These are phyloP conservation scores for Arthrocladium fulminans DNA, from an alignment of 2,329 filamentous ascomycete genomes.

Conservation along the genomic window DNA sequence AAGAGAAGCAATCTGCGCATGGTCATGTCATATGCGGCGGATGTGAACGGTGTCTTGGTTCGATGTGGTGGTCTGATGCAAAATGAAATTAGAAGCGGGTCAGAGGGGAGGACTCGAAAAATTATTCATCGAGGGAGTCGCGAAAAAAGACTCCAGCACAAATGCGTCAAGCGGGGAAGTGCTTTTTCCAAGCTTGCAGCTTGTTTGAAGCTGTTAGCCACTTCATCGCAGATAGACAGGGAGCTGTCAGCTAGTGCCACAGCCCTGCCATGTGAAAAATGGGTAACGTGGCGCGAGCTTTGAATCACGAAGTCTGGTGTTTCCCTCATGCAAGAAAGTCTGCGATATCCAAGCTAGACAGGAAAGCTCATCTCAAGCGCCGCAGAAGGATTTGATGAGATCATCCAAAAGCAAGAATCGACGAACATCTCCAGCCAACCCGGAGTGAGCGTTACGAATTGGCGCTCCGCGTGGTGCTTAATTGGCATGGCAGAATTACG, in stretches of 20 bases:
- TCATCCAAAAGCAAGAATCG: neutral
- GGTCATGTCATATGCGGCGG: neutral
- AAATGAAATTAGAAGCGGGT: conserved; percentile 8
- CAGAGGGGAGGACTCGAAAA: neutral
- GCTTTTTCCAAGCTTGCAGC: conserved; percentile 5
- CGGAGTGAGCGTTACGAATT: neutral
- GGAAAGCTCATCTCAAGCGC: neutral
- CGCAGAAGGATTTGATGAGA: neutral
- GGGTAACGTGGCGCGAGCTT: conserved; percentile 6
- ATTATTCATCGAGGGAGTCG: neutral
- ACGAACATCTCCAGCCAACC: neutral
- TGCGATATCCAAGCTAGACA: neutral
- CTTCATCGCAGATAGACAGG: neutral
- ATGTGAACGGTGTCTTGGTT: conserved; percentile 1
- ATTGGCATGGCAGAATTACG: conserved; percentile 5
- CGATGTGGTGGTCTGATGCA: neutral
- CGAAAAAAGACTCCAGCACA: neutral
- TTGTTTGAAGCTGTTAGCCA: conserved; percentile 9
- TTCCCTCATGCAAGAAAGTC: neutral
- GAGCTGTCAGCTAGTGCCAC: conserved; percentile 6
- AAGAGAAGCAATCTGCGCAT: neutral
- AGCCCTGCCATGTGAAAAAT: neutral
- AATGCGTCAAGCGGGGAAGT: conserved; percentile 8
- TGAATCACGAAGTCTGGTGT: conserved; percentile 2
- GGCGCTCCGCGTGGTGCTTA: neutral